A percentile compares a stretch with the other conserved stretches of the same genome.
Evolutionary conservation across 192 early-diverging fungal genomes (phyloP).

Genomic region (Backusella tarrabulga): DNA sequence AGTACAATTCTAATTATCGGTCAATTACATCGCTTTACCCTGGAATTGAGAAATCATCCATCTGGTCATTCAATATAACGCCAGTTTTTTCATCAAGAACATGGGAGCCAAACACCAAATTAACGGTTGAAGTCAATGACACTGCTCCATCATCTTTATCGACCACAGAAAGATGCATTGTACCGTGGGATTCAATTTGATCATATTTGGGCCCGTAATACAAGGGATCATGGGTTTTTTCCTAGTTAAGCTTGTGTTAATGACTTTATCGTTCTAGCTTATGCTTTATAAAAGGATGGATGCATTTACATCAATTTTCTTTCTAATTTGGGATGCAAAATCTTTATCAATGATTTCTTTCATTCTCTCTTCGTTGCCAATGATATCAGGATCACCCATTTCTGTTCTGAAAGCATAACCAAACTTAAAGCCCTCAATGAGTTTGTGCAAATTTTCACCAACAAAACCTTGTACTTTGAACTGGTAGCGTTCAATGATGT

Average conservation of each 20-base stretch:
- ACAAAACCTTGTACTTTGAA: conserved; percentile 57
- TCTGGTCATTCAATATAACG: conserved; percentile 91
- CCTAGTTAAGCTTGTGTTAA: not conserved
- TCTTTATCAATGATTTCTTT: conserved; percentile 70
- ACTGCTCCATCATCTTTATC: conserved; percentile 74
- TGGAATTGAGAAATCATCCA: conserved; percentile 92
- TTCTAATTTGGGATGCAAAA: conserved; percentile 59
- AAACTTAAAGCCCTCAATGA: conserved; percentile 86
- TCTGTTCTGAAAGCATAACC: conserved; percentile 82
- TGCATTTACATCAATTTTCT: conserved; percentile 66
- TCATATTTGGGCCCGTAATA: conserved; percentile 86
- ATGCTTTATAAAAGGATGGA: not conserved
- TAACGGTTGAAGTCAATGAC: conserved; percentile 87
- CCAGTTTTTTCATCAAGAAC: conserved; percentile 86
- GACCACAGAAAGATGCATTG: conserved; percentile 86
- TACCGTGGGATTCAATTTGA: conserved; percentile 79
- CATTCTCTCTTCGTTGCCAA: conserved; percentile 60
- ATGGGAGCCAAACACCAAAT: conserved; percentile 85
- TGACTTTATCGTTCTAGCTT: not conserved
- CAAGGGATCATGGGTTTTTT: conserved; percentile 58
- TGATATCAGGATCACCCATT: conserved; percentile 78
- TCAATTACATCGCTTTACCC: conserved; percentile 10
- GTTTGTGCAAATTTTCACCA: conserved; percentile 71
- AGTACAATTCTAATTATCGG: not conserved
- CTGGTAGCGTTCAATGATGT: conserved; percentile 83